Evolutionary conservation across 2,329 filamentous ascomycete genomes (phyloP).

Genomic region (Zasmidium angulare): DNA sequence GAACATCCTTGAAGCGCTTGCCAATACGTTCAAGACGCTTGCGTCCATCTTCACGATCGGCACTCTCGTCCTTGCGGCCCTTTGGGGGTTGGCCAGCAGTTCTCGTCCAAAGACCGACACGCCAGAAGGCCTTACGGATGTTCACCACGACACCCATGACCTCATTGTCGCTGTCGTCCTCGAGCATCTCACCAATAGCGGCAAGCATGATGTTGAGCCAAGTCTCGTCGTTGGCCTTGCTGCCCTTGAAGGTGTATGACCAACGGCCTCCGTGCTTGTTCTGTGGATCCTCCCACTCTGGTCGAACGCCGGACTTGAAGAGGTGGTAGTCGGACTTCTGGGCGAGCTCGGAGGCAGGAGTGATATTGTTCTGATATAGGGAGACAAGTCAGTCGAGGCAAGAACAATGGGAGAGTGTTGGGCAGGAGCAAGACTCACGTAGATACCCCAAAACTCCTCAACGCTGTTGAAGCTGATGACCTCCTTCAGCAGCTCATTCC

Average conservation of each 20-base stretch:
- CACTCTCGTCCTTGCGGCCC: conserved; percentile 55
- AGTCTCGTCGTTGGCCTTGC: conserved; percentile 91
- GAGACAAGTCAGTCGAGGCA: conserved; percentile 10
- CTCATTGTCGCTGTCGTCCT: conserved; percentile 91
- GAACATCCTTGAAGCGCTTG: conserved; percentile 85
- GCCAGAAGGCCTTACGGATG: conserved; percentile 96
- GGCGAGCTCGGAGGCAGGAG: conserved; percentile 88
- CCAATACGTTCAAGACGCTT: conserved; percentile 84
- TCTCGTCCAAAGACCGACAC: conserved; percentile 95
- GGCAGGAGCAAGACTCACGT: conserved; percentile 62
- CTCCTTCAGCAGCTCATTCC: conserved; percentile 97
- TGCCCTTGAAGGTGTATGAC: conserved; percentile 98
- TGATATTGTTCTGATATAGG: conserved; percentile 84
- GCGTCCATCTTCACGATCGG: conserved; percentile 69
- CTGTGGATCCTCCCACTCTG: conserved; percentile 97
- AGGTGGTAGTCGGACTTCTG: conserved; percentile 99
- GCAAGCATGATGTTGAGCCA: conserved; percentile 98
- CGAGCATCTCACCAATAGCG: conserved; percentile 95
- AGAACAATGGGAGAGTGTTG: background rate
- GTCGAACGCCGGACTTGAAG: conserved; percentile 95
- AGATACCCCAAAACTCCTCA: conserved; percentile 99
- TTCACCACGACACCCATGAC: conserved; percentile 99
- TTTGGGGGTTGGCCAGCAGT: conserved; percentile 80
- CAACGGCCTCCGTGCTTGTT: conserved; percentile 99
- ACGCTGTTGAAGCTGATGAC: conserved; percentile 98